A percentile compares a stretch with the other conserved stretches of the same genome.
phyloP scores from a whole-genome alignment of 2,329 filamentous ascomycete species.

The Trichoderma polysporum region DNA sequence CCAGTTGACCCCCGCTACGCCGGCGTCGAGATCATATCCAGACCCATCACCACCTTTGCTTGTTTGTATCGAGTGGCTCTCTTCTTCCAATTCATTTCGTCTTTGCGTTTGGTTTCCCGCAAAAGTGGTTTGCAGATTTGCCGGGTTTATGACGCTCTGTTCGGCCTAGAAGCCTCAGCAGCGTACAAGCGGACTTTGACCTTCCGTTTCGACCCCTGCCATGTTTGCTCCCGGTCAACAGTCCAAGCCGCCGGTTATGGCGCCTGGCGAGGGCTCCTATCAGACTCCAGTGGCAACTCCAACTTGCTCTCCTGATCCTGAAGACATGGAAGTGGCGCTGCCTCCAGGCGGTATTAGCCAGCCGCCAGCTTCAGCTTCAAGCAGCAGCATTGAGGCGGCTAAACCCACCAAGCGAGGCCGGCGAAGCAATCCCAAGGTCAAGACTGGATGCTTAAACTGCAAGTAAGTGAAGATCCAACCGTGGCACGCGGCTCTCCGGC shows the following conservation, averaged over 20 bases:
- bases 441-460: conserved; percentile 67
- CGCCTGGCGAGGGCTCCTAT: conserved; percentile 8
- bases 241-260: background rate
- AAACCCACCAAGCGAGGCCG: conserved; percentile 43
- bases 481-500: background rate
- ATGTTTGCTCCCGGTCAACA: conserved; percentile 4
- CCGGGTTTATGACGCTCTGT: background rate
- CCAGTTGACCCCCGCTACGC: background rate
- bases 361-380: background rate
- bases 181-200: background rate
- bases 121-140: no score
- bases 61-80: background rate
- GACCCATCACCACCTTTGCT: background rate
- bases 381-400: background rate
- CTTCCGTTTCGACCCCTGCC: background rate
- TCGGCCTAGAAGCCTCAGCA: background rate
- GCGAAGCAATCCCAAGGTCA: conserved; percentile 61
- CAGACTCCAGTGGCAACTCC: conserved; percentile 19
- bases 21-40: background rate
- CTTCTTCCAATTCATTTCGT: background rate
- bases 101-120: background rate
- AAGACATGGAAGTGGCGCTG: background rate
- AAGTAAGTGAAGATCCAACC: conserved; percentile 61
- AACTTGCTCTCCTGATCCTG: background rate
- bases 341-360: background rate